These are phyloP conservation scores for Eudorina sp. DNA, from an alignment of 139 green algal genomes.

Conservation along the genomic window DNA sequence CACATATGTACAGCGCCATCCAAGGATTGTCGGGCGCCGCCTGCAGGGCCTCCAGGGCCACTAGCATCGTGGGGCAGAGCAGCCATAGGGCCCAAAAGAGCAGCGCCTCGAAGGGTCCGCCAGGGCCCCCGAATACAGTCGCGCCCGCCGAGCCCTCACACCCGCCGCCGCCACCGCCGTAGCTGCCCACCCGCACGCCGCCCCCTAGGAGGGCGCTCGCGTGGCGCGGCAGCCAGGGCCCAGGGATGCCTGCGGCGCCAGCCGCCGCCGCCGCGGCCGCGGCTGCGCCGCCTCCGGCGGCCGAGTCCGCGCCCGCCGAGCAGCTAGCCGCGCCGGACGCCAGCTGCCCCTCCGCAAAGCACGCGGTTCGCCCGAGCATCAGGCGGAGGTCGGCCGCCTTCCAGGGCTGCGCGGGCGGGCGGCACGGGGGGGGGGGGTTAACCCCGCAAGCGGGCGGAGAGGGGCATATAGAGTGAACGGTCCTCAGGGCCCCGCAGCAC, in stretches of 20 bases:
- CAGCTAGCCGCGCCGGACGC: background rate
- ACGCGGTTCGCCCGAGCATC: constrained; percentile 14
- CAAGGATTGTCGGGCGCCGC: constrained; percentile 24
- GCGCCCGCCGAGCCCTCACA: background rate
- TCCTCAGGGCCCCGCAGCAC: no score
- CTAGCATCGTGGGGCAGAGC: constrained; percentile 9
- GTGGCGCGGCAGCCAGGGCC: constrained; percentile 1
- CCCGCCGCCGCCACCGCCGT: background rate
- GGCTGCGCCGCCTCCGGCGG: background rate
- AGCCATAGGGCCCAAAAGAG: constrained; percentile 29
- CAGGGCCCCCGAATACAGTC: background rate
- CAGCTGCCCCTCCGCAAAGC: background rate
- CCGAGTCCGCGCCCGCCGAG: background rate
- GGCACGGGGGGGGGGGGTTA: no score
- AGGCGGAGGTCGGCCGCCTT: background rate
- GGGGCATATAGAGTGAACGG: no score
- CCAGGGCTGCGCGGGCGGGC: constrained; percentile 27
- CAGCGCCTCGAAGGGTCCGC: background rate
- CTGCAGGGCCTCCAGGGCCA: constrained; percentile 38
- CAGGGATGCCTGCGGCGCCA: background rate
- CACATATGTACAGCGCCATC: constrained; percentile 41
- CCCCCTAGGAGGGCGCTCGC: background rate
- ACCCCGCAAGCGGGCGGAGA: background rate
- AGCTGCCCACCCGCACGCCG: background rate
- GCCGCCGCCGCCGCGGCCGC: background rate